phyloP scores from a whole-genome alignment of 345 rosid species.

The Capsella bursapastoris region DNA sequence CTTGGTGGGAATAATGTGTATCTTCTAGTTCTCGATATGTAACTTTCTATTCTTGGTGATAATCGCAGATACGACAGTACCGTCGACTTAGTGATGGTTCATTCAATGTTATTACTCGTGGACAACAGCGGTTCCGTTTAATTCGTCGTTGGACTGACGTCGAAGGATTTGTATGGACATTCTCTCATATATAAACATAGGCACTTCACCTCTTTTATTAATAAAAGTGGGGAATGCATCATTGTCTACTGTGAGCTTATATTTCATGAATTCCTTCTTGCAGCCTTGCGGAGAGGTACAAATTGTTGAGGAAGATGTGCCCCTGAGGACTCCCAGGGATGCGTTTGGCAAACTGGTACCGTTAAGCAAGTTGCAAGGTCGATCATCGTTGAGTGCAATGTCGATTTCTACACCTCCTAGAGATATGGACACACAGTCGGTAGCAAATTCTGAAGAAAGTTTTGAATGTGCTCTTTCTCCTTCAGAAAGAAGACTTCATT shows the following conservation, averaged over 20 bases:
- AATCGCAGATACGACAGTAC: slow-evolving; percentile 79
- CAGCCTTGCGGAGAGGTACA: slow-evolving; percentile 91
- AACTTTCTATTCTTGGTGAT: slow-evolving; percentile 16
- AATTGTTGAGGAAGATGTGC: slow-evolving; percentile 81
- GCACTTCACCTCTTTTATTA: not conserved
- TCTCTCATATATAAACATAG: slow-evolving; percentile 10
- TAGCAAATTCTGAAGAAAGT: slow-evolving; percentile 71
- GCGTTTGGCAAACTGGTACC: slow-evolving; percentile 68
- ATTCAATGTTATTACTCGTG: slow-evolving; percentile 87
- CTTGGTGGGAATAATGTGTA: not conserved
- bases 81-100: slow-evolving; percentile 86
- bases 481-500: slow-evolving; percentile 67
- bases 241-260: slow-evolving; percentile 30
- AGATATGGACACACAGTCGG: slow-evolving; percentile 57
- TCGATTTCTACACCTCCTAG: slow-evolving; percentile 49
- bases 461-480: slow-evolving; percentile 82
- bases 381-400: slow-evolving; percentile 27
- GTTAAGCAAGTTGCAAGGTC: slow-evolving; percentile 47
- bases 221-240: slow-evolving; percentile 15
- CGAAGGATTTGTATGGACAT: slow-evolving; percentile 81
- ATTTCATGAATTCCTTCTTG: slow-evolving; percentile 26
- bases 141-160: slow-evolving; percentile 79
- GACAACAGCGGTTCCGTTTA: slow-evolving; percentile 83
- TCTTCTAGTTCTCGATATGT: slow-evolving; percentile 9
- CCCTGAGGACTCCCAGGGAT: slow-evolving; percentile 79